Conservation (phyloP, 1,284 basidiomycete genomes). For the Filobasidium uniguttulatum region DNA sequence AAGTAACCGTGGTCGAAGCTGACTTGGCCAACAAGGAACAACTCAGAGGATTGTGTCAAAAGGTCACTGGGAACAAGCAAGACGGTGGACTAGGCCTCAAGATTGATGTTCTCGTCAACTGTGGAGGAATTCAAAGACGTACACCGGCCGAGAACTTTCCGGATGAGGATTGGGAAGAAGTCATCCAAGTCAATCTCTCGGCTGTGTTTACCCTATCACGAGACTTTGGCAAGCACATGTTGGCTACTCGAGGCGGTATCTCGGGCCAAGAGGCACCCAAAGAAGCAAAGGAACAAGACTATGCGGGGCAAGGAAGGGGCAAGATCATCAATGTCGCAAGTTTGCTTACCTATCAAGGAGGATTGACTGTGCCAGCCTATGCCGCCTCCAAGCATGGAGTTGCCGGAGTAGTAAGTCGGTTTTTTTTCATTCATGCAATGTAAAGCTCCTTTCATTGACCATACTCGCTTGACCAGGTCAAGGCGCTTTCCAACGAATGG, state of each 20-base stretch:
- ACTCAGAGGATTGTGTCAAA: conserved; percentile 53
- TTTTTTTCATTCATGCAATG: conserved; percentile 55
- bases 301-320: conserved; percentile 27
- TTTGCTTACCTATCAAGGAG: conserved; percentile 43
- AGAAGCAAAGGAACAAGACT: conserved; percentile 10
- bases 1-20: conserved; percentile 49
- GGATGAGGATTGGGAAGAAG: conserved; percentile 81
- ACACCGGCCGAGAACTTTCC: conserved; percentile 67
- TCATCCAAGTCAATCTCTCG: conserved; percentile 42
- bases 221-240: conserved; percentile 39
- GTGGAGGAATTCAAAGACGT: conserved; percentile 67
- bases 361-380: conserved; percentile 74
- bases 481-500: conserved; percentile 50
- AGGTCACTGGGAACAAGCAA: conserved; percentile 43
- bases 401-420: conserved; percentile 51
- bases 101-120: conserved; percentile 76
- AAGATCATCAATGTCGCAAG: conserved; percentile 41
- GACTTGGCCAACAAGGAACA: conserved; percentile 57
- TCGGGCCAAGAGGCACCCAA: conserved; percentile 22
- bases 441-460: not conserved
- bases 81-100: conserved; percentile 28
- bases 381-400: conserved; percentile 78
- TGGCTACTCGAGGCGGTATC: conserved; percentile 33
- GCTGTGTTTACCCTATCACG: conserved; percentile 38
- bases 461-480: conserved; percentile 31